Percentiles rank a stretch among this genome's conserved stretches.
phyloP scores from a whole-genome alignment of 1,284 basidiomycete species.

The Leccinum cinnamomeum region DNA sequence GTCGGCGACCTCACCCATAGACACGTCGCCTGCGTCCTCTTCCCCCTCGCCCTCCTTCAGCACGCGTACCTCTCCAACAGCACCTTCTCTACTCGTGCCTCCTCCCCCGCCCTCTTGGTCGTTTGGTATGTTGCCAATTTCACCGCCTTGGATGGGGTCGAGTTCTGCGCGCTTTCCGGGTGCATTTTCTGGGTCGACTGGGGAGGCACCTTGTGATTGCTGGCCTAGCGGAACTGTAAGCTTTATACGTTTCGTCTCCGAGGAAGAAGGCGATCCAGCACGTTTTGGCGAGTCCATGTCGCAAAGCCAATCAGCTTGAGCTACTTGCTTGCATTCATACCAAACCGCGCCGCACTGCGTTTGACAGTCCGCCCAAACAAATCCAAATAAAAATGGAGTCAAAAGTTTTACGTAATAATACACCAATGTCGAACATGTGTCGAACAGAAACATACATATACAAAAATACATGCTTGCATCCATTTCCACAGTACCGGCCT shows the following conservation, averaged over 20 bases:
- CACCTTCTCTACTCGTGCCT: slow-evolving; percentile 43
- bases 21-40: slow-evolving; percentile 63
- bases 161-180: slow-evolving; percentile 74
- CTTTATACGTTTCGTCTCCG: slow-evolving; percentile 66
- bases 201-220: slow-evolving; percentile 59
- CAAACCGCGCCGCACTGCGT: slow-evolving; percentile 12
- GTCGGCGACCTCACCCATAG: slow-evolving; percentile 72
- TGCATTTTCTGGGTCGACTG: slow-evolving; percentile 74
- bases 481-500: neutral
- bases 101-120: slow-evolving; percentile 44
- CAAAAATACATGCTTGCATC: too few relatives aligned
- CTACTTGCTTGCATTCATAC: slow-evolving; percentile 14
- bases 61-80: slow-evolving; percentile 42
- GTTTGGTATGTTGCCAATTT: slow-evolving; percentile 69
- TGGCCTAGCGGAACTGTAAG: slow-evolving; percentile 53
- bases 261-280: slow-evolving; percentile 60
- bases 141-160: slow-evolving; percentile 67
- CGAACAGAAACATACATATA: too few relatives aligned
- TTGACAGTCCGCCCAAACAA: slow-evolving; percentile 15
- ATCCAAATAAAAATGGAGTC: slow-evolving; percentile 23
- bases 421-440: too few relatives aligned
- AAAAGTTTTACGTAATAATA: neutral
- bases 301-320: slow-evolving; percentile 29
- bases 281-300: slow-evolving; percentile 73
- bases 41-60: slow-evolving; percentile 64